Evolutionary conservation across 495 filamentous ascomycete species (phyloP), one percentile per base, ranked within the genome.

Genomic region (Cladorrhinum samala): DNA sequence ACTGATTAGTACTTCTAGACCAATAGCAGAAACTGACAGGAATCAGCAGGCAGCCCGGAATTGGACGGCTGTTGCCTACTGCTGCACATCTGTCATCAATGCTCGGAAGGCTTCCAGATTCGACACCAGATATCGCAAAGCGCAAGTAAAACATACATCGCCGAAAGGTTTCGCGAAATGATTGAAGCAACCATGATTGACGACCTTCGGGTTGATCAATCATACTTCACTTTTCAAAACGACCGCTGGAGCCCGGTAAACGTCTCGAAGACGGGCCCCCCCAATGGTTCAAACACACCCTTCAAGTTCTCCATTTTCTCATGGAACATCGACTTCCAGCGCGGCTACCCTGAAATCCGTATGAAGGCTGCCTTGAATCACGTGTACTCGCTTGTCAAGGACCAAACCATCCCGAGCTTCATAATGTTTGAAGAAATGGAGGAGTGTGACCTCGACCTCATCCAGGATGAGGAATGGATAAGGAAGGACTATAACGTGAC

Each of bases 291-390:
- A 16, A n/a, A 51, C 20, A 14, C 2, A n/a, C 23, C 43, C 13
- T 36, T 48, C 18, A 16, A 19, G 9, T 56, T 64, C 40, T 51
- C 61, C 17, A 41, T 61, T 8, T n/a, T 58, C 38, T 59, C 61
- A 54, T 80, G 77, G 77, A 80, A 80, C 59, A 76, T 81, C 52
- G 77, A 82, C 49, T 72, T 77, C 57, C 70, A 72, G 61, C 57
- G 66, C 4, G 68, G 65, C 0, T 58, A 63, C 42, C 50, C 50
- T 17, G 48, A 65, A 14, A 58, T 63, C 20, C 67, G 78, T 3
- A 80, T 79, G 75, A 27, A 44, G 2, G 63, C 64, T 30, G 77
- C 72, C 1, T 53, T 80, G 2, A 37, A 57, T 5, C 64, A 79
- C 25, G 70, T 82, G 11, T 41, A 65, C 6, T 30, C 11, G 2